Percentiles rank a stretch among this genome's conserved stretches.
phyloP scores from a whole-genome alignment of 345 rosid species.

The Salix purpurea region DNA sequence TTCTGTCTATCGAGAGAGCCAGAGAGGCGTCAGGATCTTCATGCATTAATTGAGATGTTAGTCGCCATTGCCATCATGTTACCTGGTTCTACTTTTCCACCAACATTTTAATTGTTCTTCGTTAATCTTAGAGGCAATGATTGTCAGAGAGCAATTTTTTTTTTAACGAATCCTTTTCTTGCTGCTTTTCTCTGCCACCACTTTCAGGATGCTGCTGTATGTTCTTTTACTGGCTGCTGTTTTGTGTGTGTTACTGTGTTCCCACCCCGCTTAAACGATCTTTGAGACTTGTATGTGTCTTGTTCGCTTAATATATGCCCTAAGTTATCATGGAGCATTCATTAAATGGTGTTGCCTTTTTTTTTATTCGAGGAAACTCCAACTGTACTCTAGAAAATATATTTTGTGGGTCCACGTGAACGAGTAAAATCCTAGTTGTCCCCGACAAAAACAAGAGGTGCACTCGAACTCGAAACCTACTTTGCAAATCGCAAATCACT shows the following conservation, averaged over 20 bases:
- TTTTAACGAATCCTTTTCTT: not conserved
- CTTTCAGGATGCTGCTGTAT: not conserved
- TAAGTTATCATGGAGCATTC: not conserved
- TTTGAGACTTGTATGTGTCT: not conserved
- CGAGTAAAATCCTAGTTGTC: too few relatives aligned
- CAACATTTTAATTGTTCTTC: not conserved
- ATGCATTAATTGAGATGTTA: not conserved
- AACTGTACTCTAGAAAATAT: too few relatives aligned
- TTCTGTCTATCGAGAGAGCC: not conserved
- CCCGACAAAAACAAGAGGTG: rapidly evolving
- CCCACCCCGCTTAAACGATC: not conserved
- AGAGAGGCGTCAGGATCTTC: not conserved
- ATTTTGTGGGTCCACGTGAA: too few relatives aligned
- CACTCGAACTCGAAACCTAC: too few relatives aligned
- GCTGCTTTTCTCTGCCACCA: not conserved
- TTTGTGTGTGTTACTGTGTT: too few relatives aligned
- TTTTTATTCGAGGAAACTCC: too few relatives aligned
- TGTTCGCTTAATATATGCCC: not conserved
- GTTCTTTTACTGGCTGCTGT: too few relatives aligned
- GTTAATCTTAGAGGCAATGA: not conserved
- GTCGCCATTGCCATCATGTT: not conserved
- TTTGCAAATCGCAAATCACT: too few relatives aligned
- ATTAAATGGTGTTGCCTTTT: not conserved
- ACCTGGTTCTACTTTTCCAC: not conserved
- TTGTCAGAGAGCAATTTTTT: not conserved